Evolutionary conservation across 352 stramenopile genomes (phyloP).

Genomic region (Phytophthora sojae): DNA sequence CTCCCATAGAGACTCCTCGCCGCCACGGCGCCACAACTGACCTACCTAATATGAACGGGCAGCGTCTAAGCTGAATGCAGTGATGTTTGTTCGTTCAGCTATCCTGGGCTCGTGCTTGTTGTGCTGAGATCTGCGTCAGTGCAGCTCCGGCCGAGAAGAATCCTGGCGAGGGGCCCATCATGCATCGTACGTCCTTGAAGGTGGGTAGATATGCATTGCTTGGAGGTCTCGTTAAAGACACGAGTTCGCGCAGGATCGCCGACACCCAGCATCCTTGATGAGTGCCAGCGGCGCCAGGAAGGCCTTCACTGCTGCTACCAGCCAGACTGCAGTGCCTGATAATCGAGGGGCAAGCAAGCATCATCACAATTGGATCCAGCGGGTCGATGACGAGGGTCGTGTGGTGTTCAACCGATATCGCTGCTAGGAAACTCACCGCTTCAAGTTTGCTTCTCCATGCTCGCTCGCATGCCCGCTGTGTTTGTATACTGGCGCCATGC

Average conservation of each 20-base stretch:
- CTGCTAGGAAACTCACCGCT: background rate
- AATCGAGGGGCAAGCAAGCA: too few species aligned
- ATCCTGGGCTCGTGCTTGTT: background rate
- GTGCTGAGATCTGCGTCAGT: too few species aligned
- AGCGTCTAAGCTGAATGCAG: conserved; percentile 19
- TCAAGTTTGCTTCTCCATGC: background rate
- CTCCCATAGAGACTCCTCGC: background rate
- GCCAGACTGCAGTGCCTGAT: background rate
- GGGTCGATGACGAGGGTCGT: too few species aligned
- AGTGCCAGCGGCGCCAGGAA: conserved; percentile 7
- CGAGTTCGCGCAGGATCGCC: conserved; percentile 2
- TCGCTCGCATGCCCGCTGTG: background rate
- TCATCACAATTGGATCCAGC: background rate
- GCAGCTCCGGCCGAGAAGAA: background rate
- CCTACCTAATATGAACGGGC: conserved; percentile 9
- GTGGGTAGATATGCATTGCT: conserved; percentile 23
- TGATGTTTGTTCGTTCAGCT: conserved; percentile 9
- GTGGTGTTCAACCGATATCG: background rate
- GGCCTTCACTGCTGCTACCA: background rate
- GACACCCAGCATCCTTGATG: conserved; percentile 19
- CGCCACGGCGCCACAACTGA: conserved; percentile 1
- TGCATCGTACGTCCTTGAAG: conserved; percentile 20
- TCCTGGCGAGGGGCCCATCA: background rate
- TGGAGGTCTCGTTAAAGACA: conserved; percentile 6
- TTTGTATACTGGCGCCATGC: background rate